A percentile compares a stretch with the other conserved stretches of the same genome.
These are phyloP conservation scores for Nannizziopsis arthrosporioides DNA, from an alignment of 2,329 filamentous ascomycete species.

Conservation along the genomic window DNA sequence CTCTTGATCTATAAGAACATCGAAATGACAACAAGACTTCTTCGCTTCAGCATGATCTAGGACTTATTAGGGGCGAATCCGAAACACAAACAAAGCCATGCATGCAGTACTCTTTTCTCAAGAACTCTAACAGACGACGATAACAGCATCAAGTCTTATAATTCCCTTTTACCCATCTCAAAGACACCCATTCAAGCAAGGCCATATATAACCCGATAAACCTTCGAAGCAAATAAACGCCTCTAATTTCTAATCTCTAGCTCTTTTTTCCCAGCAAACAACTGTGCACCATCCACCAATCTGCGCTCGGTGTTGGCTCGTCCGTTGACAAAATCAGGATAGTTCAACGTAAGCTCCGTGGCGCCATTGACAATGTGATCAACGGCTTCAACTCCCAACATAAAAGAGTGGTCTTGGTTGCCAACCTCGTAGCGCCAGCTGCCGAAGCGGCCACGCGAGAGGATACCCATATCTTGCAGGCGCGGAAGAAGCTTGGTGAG, in stretches of 20 bases:
- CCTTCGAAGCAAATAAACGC: not conserved
- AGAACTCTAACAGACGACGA: no score
- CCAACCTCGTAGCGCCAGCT: conserved; percentile 96
- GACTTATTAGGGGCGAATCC: no score
- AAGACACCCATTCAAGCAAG: no score
- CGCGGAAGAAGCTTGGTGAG: conserved; percentile 86
- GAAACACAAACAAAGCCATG: no score
- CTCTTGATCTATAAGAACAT: no score
- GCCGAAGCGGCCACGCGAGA: conserved; percentile 91
- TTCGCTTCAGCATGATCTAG: no score
- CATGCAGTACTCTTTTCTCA: no score
- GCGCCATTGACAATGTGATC: conserved; percentile 83
- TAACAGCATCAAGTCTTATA: no score
- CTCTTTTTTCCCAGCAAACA: conserved; percentile 7
- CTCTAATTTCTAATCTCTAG: conserved; percentile 4
- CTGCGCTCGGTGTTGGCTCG: conserved; percentile 52
- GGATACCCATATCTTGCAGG: conserved; percentile 82
- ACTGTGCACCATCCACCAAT: conserved; percentile 39
- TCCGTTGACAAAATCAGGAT: conserved; percentile 88
- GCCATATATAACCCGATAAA: not conserved
- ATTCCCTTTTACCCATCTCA: no score
- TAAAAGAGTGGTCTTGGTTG: conserved; percentile 97
- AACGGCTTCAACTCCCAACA: conserved; percentile 87
- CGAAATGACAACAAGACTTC: no score
- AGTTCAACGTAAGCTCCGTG: conserved; percentile 86